phyloP scores from a whole-genome alignment of 2,329 filamentous ascomycete species.

The Endoconidiophora laricicola region DNA sequence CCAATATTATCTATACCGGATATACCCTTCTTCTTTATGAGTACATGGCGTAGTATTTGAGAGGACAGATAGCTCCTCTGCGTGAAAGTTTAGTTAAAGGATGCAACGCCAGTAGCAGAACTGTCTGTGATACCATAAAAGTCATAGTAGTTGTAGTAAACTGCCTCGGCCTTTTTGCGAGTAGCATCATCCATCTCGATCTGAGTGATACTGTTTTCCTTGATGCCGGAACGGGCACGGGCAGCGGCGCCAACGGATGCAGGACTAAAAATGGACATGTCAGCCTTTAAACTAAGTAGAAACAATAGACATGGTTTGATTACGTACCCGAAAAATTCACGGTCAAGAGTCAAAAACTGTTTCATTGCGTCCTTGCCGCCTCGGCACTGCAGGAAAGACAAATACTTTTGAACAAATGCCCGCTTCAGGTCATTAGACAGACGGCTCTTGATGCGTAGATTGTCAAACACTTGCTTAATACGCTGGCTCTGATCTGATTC shows the following conservation, averaged over 20 bases:
- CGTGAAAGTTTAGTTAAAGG: conserved; percentile 28
- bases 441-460: conserved; percentile 56
- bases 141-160: conserved; percentile 36
- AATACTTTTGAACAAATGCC: conserved; percentile 61
- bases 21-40: no score
- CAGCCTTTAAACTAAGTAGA: conserved; percentile 8
- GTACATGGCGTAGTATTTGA: no score
- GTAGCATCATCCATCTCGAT: conserved; percentile 35
- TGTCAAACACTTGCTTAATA: conserved; percentile 66
- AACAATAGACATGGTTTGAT: conserved; percentile 3
- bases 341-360: conserved; percentile 68
- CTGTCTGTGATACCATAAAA: conserved; percentile 30
- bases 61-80: not conserved
- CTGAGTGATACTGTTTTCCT: conserved; percentile 28
- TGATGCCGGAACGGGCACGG: conserved; percentile 23
- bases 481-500: conserved; percentile 51
- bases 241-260: conserved; percentile 27
- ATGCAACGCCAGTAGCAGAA: conserved; percentile 31
- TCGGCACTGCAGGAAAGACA: conserved; percentile 67
- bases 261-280: conserved; percentile 23
- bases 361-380: conserved; percentile 73
- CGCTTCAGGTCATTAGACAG: conserved; percentile 52
- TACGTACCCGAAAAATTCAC: conserved; percentile 71
- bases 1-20: no score
- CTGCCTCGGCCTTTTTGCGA: conserved; percentile 32